These are phyloP conservation scores for Globisporangium rhizosaccharum DNA, from an alignment of 352 stramenopile genomes.

Conservation along the genomic window DNA sequence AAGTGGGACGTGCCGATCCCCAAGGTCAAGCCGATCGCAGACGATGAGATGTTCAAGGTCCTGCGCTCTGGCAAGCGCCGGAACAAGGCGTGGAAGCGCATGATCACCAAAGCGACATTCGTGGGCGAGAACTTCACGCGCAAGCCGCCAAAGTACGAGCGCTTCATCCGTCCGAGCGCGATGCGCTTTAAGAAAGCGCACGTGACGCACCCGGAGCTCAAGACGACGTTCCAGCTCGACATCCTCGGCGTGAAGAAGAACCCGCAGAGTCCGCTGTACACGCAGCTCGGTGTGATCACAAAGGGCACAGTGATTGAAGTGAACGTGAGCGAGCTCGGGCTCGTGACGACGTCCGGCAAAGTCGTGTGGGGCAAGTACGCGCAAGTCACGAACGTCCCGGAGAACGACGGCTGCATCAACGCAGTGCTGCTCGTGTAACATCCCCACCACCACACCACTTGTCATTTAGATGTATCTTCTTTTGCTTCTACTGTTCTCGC, in stretches of 20 bases:
- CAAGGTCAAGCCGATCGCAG: conserved; percentile 98
- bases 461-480: conserved; percentile 32
- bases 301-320: conserved; percentile 99
- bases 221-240: conserved; percentile 99
- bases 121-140: conserved; percentile 99
- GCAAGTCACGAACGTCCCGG: conserved; percentile 99
- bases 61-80: conserved; percentile 96
- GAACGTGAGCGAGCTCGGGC: conserved; percentile 98
- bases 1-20: conserved; percentile 99
- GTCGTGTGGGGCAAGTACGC: conserved; percentile 99
- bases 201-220: conserved; percentile 99
- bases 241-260: conserved; percentile 99
- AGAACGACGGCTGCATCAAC: conserved; percentile 99
- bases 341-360: conserved; percentile 99
- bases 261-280: conserved; percentile 96
- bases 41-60: conserved; percentile 99
- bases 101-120: conserved; percentile 95
- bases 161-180: conserved; percentile 98
- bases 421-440: conserved; percentile 96
- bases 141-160: conserved; percentile 99
- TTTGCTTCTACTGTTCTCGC: background rate
- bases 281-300: conserved; percentile 98
- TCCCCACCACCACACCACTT: conserved; percentile 7
- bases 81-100: conserved; percentile 90
- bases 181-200: conserved; percentile 99